Evolutionary conservation across 2,329 filamentous ascomycete species (phyloP).

Genomic region (Monosporascus sp.): DNA sequence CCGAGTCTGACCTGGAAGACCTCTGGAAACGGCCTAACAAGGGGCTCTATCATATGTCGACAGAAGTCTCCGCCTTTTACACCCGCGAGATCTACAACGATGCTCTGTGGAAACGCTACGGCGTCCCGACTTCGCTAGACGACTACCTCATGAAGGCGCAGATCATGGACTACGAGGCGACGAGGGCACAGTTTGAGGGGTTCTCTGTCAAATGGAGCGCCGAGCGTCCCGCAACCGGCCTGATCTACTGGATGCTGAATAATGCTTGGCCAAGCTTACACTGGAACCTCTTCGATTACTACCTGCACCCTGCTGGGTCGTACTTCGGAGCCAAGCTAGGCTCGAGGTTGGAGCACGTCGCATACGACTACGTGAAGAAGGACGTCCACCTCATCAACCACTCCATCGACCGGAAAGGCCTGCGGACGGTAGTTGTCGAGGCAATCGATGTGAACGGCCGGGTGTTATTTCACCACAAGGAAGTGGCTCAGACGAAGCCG

Average conservation of each 20-base stretch:
- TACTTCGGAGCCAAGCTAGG: conserved; percentile 56
- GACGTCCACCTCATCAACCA: conserved; percentile 51
- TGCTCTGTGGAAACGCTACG: conserved; percentile 48
- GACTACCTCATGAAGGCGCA: conserved; percentile 58
- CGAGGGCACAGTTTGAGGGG: conserved; percentile 52
- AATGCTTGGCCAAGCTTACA: conserved; percentile 60
- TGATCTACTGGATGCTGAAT: conserved; percentile 66
- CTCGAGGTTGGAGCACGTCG: conserved; percentile 44
- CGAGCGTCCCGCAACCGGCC: conserved; percentile 49
- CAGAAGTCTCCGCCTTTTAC: conserved; percentile 48
- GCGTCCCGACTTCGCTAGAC: conserved; percentile 42
- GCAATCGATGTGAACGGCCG: conserved; percentile 44
- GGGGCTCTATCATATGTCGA: conserved; percentile 56
- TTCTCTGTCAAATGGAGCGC: conserved; percentile 47
- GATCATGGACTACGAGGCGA: conserved; percentile 61
- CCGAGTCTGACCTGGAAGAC: conserved; percentile 42
- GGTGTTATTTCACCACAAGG: conserved; percentile 27
- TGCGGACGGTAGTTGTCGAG: conserved; percentile 41
- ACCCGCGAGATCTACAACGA: conserved; percentile 53
- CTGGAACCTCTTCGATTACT: conserved; percentile 62
- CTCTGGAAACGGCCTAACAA: conserved; percentile 52
- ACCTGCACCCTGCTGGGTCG: conserved; percentile 50
- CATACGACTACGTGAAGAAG: conserved; percentile 46
- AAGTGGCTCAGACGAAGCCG: conserved; percentile 33
- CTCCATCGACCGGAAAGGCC: conserved; percentile 32